Evolutionary conservation across 257 asterid species (phyloP).

Genomic region (Gentiana macrophylla): DNA sequence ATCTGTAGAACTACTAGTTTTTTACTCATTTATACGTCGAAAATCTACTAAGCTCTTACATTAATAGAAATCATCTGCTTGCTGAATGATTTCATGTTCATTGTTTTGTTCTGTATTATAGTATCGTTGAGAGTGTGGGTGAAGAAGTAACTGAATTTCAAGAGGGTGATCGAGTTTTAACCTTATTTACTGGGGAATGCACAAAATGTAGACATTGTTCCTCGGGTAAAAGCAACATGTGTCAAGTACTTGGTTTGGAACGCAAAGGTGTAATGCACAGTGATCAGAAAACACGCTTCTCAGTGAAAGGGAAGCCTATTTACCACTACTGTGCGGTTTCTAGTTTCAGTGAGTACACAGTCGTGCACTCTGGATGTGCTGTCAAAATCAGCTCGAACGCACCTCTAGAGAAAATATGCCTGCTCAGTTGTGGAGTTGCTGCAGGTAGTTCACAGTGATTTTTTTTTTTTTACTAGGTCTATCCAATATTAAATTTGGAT

Average conservation of each 20-base stretch:
- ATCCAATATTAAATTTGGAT: too few relatives aligned
- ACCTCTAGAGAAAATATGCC: constrained; percentile 86
- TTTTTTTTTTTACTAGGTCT: too few relatives aligned
- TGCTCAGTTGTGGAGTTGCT: constrained; percentile 95
- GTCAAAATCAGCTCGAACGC: constrained; percentile 63
- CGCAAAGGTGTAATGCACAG: constrained; percentile 88
- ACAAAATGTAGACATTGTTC: constrained; percentile 67
- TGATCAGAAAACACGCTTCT: constrained; percentile 74
- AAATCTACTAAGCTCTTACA: too few relatives aligned
- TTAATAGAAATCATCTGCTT: neutral
- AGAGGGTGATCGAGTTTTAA: constrained; percentile 79
- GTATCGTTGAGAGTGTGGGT: constrained; percentile 91
- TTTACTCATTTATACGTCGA: too few relatives aligned
- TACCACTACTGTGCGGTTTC: constrained; percentile 95
- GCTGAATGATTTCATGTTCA: neutral
- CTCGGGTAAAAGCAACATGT: constrained; percentile 73
- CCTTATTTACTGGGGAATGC: constrained; percentile 88
- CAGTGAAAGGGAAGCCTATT: constrained; percentile 54
- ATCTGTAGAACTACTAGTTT: too few relatives aligned
- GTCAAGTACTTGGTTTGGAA: constrained; percentile 81
- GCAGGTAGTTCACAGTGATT: constrained; percentile 40
- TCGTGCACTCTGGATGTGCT: constrained; percentile 96
- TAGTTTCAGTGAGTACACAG: constrained; percentile 84
- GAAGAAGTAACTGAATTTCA: constrained; percentile 71
- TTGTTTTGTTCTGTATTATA: constrained; percentile 18